phyloP scores from a whole-genome alignment of 2,329 filamentous ascomycete genomes.

The Immersiporthe knoxdaviesiana region DNA sequence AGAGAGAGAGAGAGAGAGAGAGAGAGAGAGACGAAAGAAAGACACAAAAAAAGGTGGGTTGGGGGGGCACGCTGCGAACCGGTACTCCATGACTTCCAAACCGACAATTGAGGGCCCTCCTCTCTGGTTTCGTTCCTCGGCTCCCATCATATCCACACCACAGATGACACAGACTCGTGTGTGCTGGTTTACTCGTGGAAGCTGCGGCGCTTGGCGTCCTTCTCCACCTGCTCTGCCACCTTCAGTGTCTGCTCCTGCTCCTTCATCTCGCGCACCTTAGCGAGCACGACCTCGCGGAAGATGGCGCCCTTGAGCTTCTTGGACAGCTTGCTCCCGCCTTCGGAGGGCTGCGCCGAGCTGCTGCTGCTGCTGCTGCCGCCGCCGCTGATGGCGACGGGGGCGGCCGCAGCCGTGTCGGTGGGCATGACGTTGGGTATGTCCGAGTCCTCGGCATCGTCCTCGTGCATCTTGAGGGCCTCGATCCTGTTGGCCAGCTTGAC shows the following conservation, averaged over 20 bases:
- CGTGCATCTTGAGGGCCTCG: conserved; percentile 89
- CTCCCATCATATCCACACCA: not conserved
- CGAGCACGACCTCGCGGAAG: conserved; percentile 91
- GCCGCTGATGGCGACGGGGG: conserved; percentile 3
- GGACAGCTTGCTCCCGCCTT: conserved; percentile 48
- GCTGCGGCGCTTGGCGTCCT: conserved; percentile 48
- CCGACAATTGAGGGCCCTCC: not conserved
- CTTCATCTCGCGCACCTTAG: conserved; percentile 92
- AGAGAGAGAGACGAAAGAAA: no score
- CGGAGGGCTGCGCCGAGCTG: conserved; percentile 33
- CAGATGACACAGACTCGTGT: not conserved
- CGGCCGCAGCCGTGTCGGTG: conserved; percentile 44
- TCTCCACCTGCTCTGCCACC: conserved; percentile 61
- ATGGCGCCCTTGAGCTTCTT: conserved; percentile 68
- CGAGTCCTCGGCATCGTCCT: conserved; percentile 78
- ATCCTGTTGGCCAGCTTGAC: conserved; percentile 97
- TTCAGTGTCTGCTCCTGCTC: conserved; percentile 77
- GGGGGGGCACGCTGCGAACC: not conserved
- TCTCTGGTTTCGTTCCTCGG: not conserved
- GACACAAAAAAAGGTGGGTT: not conserved
- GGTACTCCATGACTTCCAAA: not conserved
- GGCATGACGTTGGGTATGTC: conserved; percentile 68
- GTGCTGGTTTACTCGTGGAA: conserved; percentile 34
- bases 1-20: no score
- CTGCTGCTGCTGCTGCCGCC: conserved; percentile 9